These are phyloP conservation scores for Paramecium sonneborni DNA, from an alignment of 73 alveolate species.

Conservation along the genomic window DNA sequence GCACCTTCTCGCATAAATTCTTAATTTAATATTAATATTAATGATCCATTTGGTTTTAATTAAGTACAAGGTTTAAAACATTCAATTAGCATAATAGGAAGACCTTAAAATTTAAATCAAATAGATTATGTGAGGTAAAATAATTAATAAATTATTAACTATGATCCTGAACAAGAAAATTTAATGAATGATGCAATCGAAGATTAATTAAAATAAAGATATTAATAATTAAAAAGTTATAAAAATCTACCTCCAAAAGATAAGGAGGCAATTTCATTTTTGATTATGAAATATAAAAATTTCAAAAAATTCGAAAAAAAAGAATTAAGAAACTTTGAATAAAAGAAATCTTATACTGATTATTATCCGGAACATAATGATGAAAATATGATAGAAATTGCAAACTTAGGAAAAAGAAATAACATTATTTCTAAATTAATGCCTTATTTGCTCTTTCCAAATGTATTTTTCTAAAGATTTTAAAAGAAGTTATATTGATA, in stretches of 20 bases:
- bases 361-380: neutral
- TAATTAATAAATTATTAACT: neutral
- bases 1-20: neutral
- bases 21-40: neutral
- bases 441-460: neutral
- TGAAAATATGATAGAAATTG: neutral
- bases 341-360: neutral
- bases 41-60: neutral
- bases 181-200: neutral
- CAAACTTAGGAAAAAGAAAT: neutral
- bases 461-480: neutral
- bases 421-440: neutral
- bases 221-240: neutral
- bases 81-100: neutral
- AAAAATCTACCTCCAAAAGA: neutral
- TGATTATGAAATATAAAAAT: neutral
- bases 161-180: neutral
- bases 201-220: neutral
- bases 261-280: neutral
- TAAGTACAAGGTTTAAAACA: neutral
- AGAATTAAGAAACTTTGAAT: neutral
- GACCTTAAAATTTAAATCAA: neutral
- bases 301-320: neutral
- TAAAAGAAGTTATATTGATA: neutral
- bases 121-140: neutral